Evolutionary conservation across 2,329 filamentous ascomycete species (phyloP), one percentile per base, ranked within the genome.

Genomic region (Setomelanomma holmii): DNA sequence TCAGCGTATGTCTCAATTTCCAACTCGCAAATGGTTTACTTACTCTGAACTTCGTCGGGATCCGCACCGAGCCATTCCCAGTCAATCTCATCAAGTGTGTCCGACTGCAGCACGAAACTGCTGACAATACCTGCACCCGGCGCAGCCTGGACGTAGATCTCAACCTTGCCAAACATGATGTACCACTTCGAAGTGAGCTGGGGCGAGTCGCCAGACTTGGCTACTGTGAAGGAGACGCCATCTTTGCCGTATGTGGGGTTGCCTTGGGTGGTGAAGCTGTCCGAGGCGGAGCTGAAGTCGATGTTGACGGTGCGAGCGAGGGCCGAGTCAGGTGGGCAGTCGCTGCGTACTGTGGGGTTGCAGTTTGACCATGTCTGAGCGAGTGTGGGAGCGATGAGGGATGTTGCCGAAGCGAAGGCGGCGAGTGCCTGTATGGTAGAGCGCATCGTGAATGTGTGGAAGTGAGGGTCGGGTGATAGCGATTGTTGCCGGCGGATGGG

Each of bases 91-190:
- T 99, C 95, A 39, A 97, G 84, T 67, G 86, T 85, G 74, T 98
- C 93, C 12, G 93, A 97, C 77, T 96, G 88, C 60, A 99, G 80
- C 7, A 99, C 91, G 11, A 95, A 84, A 40, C 91, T 95, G 75
- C 91, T 96, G 60, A 99, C 93, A 66, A 99, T 97, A 53, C 95
- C 95, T 8, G 85, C 87, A 6, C 95, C 95, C 0, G 92, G 88
- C 8, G 95, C 92, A 21, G 91, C 87, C 77, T 93, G 93, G 80
- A 97, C 83, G 24, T 86, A 88, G 62, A 93, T 85, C 61, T 96
- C 89, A 69, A 97, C 90, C 58, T 88, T 89, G 62, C 95, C 95
- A 74, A 97, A 99, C 95, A 99, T 98, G 79, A 99, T 96, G 82
- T 97, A 98, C 85, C 96, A 98, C 67, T 95, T 86, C 55, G 92